phyloP scores from a whole-genome alignment of 352 stramenopile species.

The Blastocystis sp. region DNA sequence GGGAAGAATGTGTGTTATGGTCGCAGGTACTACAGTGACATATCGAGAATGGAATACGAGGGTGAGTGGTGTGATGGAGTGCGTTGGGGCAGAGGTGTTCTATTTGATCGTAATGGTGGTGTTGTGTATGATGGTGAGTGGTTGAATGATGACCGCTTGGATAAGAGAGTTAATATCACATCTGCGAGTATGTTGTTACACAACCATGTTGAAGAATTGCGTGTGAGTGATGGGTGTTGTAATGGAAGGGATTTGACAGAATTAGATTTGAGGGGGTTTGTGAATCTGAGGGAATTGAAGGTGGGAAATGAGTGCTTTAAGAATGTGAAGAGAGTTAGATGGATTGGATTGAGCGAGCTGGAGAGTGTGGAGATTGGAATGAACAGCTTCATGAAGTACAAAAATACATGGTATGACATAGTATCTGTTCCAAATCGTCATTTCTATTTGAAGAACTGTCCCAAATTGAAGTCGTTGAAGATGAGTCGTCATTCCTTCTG shows the following conservation, averaged over 20 bases:
- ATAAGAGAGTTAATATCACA: background rate
- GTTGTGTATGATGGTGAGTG: conserved; percentile 19
- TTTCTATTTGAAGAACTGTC: background rate
- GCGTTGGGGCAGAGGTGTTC: conserved; percentile 5
- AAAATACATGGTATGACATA: background rate
- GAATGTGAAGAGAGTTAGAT: background rate
- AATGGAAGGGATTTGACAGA: background rate
- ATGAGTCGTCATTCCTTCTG: background rate
- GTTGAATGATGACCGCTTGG: background rate
- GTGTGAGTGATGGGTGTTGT: background rate
- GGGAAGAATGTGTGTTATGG: background rate
- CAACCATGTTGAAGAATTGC: background rate
- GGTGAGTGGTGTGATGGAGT: background rate
- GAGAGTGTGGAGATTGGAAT: background rate
- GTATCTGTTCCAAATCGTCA: background rate
- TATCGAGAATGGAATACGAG: conserved; percentile 6
- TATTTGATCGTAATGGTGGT: background rate
- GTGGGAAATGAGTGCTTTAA: background rate
- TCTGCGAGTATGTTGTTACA: background rate
- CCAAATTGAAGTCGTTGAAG: background rate
- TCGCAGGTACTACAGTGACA: background rate
- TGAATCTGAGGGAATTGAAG: background rate
- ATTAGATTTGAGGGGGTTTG: background rate
- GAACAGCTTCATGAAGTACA: background rate
- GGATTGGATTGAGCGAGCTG: background rate